A percentile compares a stretch with the other conserved stretches of the same genome.
Conservation (phyloP, 2,329 filamentous ascomycete species). For the Thelonectria olida region DNA sequence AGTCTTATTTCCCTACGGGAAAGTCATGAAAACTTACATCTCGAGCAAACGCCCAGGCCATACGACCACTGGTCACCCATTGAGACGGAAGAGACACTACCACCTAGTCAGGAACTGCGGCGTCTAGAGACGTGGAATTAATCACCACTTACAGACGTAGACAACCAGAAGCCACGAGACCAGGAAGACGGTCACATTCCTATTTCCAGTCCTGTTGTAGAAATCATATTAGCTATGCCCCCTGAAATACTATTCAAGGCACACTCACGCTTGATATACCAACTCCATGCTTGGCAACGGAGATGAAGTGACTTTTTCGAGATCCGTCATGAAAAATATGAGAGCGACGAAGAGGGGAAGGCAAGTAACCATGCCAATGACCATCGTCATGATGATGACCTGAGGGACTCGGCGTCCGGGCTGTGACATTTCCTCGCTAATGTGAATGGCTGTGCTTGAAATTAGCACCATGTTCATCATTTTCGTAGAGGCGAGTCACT, state of each 20-base stretch:
- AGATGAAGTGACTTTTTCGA: constrained; percentile 12
- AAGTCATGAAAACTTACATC: not conserved
- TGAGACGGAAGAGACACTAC: constrained; percentile 10
- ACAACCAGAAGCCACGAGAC: constrained; percentile 1
- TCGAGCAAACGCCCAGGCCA: constrained; percentile 14
- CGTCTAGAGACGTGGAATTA: no score
- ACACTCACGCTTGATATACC: constrained; percentile 17
- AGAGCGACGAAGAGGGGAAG: constrained; percentile 18
- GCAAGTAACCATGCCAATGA: constrained; percentile 3
- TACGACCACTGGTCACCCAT: constrained; percentile 9
- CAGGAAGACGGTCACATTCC: constrained; percentile 7
- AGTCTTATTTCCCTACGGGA: not conserved
- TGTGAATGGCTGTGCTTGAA: constrained; percentile 12
- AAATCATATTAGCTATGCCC: not conserved
- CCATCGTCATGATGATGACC: constrained; percentile 21
- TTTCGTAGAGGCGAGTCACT: not conserved
- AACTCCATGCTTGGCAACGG: constrained; percentile 24
- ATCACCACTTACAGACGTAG: not conserved
- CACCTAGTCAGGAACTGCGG: no score
- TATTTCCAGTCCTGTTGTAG: constrained; percentile 7
- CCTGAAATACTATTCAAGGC: not conserved
- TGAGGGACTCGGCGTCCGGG: constrained; percentile 20
- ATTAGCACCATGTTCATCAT: not conserved
- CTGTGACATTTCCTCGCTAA: constrained; percentile 26
- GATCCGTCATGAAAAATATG: constrained; percentile 23